Percentiles rank a stretch among this genome's conserved stretches.
Evolutionary conservation across 495 filamentous ascomycete species (phyloP).

Genomic region (Tuber umbilicatum): DNA sequence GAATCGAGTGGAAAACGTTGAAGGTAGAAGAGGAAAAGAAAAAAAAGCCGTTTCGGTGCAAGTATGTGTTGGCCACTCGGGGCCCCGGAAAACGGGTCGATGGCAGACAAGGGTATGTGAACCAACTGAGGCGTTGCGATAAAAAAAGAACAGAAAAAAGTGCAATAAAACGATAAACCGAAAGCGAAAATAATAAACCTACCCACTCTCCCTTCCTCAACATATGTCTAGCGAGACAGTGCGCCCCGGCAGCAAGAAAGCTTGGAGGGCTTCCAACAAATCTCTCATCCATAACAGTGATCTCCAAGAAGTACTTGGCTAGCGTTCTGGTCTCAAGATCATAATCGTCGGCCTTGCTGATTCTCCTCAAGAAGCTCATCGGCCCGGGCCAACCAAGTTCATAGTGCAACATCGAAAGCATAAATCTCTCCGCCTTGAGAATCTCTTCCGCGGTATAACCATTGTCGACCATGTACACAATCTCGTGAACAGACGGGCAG

Average conservation of each 20-base stretch:
- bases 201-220: constrained; percentile 88
- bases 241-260: constrained; percentile 83
- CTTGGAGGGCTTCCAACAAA: constrained; percentile 88
- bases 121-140: not conserved
- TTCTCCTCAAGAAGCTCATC: constrained; percentile 92
- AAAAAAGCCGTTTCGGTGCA: constrained; percentile 3
- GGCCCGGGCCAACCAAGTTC: constrained; percentile 95
- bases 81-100: not conserved
- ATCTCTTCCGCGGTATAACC: constrained; percentile 87
- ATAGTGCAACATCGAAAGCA: constrained; percentile 91
- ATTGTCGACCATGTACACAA: constrained; percentile 96
- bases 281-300: constrained; percentile 96
- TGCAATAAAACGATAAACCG: not conserved
- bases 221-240: constrained; percentile 86
- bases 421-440: constrained; percentile 94
- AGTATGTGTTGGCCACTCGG: not conserved
- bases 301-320: constrained; percentile 95
- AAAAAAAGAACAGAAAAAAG: not conserved
- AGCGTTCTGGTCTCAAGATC: constrained; percentile 91
- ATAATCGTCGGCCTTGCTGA: constrained; percentile 98
- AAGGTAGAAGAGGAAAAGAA: not conserved
- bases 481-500: constrained; percentile 86
- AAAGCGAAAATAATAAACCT: constrained; percentile 44
- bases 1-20: not conserved
- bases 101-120: not conserved